Percentiles rank a stretch among this genome's conserved stretches.
Evolutionary conservation across 192 early-diverging fungal species (phyloP).

Genomic region (Mortierella hygrophila): DNA sequence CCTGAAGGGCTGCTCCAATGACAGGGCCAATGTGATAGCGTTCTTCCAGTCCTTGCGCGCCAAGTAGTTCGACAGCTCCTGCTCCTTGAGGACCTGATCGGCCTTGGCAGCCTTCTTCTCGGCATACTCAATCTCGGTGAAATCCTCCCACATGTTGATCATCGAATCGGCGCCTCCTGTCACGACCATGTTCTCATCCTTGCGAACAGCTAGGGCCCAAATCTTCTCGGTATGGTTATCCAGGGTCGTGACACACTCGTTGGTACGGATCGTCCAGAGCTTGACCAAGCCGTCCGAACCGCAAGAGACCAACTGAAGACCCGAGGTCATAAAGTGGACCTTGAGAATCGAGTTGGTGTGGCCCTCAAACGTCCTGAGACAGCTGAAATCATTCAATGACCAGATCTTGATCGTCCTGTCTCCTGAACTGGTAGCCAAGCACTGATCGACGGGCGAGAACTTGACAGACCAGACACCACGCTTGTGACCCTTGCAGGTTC

Average conservation of each 20-base stretch:
- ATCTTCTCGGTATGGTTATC: slow-evolving; percentile 97
- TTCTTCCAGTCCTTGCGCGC: slow-evolving; percentile 91
- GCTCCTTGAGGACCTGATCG: slow-evolving; percentile 85
- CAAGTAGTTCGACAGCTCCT: slow-evolving; percentile 91
- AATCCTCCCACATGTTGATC: slow-evolving; percentile 94
- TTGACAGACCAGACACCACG: slow-evolving; percentile 95
- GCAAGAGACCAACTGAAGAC: slow-evolving; percentile 88
- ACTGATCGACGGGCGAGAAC: slow-evolving; percentile 97
- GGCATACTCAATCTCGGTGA: slow-evolving; percentile 86
- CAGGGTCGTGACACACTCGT: slow-evolving; percentile 90
- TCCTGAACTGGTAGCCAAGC: slow-evolving; percentile 90
- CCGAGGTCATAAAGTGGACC: slow-evolving; percentile 85
- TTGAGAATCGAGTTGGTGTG: slow-evolving; percentile 97
- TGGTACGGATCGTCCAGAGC: slow-evolving; percentile 94
- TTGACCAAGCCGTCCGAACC: slow-evolving; percentile 97
- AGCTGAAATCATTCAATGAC: slow-evolving; percentile 89
- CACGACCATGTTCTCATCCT: slow-evolving; percentile 78
- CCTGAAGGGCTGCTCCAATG: slow-evolving; percentile 90
- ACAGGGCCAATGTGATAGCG: slow-evolving; percentile 90
- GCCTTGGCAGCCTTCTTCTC: slow-evolving; percentile 79
- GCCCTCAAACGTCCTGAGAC: slow-evolving; percentile 95
- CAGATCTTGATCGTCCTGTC: slow-evolving; percentile 97
- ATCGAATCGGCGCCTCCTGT: slow-evolving; percentile 94
- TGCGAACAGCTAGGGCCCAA: slow-evolving; percentile 88
- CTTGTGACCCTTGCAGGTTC: slow-evolving; percentile 90